phyloP scores from a whole-genome alignment of 2,329 filamentous ascomycete species.

The Fusarium brevicatenulatum region DNA sequence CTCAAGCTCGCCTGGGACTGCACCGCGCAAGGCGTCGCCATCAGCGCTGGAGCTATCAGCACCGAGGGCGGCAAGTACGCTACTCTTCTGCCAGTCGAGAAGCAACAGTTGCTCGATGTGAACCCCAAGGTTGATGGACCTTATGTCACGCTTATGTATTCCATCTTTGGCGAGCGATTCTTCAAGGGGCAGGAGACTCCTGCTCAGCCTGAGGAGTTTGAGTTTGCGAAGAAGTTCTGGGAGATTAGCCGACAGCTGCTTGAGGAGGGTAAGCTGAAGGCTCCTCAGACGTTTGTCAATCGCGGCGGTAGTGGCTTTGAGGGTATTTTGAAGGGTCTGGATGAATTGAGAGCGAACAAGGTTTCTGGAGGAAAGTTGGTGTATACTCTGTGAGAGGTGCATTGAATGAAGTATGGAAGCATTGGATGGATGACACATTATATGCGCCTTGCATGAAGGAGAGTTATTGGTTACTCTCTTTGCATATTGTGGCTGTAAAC shows the following conservation, averaged over 20 bases:
- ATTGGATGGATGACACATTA: neutral
- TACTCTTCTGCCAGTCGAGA: neutral
- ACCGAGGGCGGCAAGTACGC: constrained; percentile 15
- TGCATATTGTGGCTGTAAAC: neutral
- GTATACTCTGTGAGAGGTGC: constrained; percentile 1
- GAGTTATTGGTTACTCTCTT: no score
- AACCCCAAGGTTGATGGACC: constrained; percentile 16
- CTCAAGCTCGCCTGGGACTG: constrained; percentile 44
- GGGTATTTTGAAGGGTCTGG: neutral
- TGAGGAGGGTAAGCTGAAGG: neutral
- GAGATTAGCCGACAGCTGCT: constrained; percentile 3
- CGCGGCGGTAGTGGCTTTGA: neutral
- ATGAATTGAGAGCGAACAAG: constrained; percentile 7
- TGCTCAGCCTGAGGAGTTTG: constrained; percentile 5
- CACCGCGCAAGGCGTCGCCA: neutral
- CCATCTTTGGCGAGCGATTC: constrained; percentile 17
- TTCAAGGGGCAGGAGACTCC: neutral
- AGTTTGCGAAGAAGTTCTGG: constrained; percentile 12
- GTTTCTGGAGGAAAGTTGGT: constrained; percentile 11
- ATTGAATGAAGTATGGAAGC: accelerated
- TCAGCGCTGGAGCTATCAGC: constrained; percentile 6
- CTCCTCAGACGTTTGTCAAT: neutral
- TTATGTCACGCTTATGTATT: constrained; percentile 13
- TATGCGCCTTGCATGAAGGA: neutral
- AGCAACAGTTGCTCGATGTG: neutral